A percentile compares a stretch with the other conserved stretches of the same genome.
phyloP scores from a whole-genome alignment of 768 basidiomycete species.

The Dioszegia hungarica region DNA sequence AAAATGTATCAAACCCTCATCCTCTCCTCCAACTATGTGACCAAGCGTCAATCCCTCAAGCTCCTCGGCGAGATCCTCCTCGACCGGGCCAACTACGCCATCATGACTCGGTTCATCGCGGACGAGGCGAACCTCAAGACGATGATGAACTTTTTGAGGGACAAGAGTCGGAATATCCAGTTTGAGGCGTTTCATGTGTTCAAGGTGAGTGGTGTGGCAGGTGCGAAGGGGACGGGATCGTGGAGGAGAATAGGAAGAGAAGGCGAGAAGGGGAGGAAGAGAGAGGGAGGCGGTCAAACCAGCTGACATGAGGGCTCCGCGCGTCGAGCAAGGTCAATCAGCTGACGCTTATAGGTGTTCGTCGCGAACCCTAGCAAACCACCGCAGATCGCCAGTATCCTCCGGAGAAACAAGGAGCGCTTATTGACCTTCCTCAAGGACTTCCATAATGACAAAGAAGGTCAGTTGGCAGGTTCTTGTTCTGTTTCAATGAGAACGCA shows the following conservation, averaged over 20 bases:
- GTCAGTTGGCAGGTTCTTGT: conserved; percentile 50
- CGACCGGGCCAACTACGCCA: conserved; percentile 94
- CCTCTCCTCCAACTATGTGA: conserved; percentile 92
- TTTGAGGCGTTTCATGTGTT: conserved; percentile 99
- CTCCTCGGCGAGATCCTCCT: conserved; percentile 95
- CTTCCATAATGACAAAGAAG: conserved; percentile 98
- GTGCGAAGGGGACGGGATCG: no score
- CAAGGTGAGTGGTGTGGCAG: no score
- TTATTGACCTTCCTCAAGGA: conserved; percentile 78
- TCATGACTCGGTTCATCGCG: conserved; percentile 97
- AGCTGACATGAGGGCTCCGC: no score
- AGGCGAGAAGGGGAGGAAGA: no score
- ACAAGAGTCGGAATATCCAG: conserved; percentile 99
- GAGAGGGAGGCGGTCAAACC: no score
- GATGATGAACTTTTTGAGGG: conserved; percentile 98
- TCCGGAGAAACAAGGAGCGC: conserved; percentile 91
- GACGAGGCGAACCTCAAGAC: conserved; percentile 95
- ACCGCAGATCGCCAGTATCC: conserved; percentile 82
- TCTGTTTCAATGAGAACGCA: background rate
- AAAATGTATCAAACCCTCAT: conserved; percentile 88
- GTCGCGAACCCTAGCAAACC: conserved; percentile 99
- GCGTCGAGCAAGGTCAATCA: background rate
- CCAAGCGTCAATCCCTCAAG: conserved; percentile 98
- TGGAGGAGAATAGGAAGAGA: no score
- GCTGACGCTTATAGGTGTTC: conserved; percentile 62